phyloP scores from a whole-genome alignment of 139 green algal species.

The Picochlorum sp. region DNA sequence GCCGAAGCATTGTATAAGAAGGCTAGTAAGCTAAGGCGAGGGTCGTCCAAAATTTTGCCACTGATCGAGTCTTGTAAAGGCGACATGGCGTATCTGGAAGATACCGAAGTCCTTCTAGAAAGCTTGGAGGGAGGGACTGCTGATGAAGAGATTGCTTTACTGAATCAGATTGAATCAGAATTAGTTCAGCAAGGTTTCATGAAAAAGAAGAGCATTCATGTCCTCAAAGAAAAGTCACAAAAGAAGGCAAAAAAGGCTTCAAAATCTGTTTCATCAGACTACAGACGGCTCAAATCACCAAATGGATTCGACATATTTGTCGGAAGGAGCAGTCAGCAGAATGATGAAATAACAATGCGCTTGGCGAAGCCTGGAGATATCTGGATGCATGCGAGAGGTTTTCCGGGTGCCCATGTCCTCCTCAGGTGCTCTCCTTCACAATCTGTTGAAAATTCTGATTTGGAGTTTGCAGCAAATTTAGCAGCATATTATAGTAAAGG shows the following conservation, averaged over 20 bases:
- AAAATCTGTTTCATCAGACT: slow-evolving; percentile 15
- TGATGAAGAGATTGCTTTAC: slow-evolving; percentile 11
- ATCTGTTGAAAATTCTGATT: slow-evolving; percentile 26
- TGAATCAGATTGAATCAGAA: slow-evolving; percentile 59
- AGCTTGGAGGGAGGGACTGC: slow-evolving; percentile 19
- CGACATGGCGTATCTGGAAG: slow-evolving; percentile 32
- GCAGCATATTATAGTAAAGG: slow-evolving; percentile 63
- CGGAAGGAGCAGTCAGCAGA: slow-evolving; percentile 78
- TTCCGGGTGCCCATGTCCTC: slow-evolving; percentile 37
- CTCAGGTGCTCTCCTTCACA: not conserved
- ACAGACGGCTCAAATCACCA: slow-evolving; percentile 50
- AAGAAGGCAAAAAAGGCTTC: slow-evolving; percentile 36
- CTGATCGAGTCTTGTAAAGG: slow-evolving; percentile 45
- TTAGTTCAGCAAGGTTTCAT: slow-evolving; percentile 54
- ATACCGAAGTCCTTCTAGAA: slow-evolving; percentile 30
- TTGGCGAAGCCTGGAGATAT: slow-evolving; percentile 58
- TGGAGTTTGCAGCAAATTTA: slow-evolving; percentile 62
- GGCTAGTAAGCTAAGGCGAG: slow-evolving; percentile 56
- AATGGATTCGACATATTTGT: slow-evolving; percentile 56
- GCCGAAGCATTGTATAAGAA: slow-evolving; percentile 59
- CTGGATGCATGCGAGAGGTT: slow-evolving; percentile 77
- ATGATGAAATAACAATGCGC: slow-evolving; percentile 66
- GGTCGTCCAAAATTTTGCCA: slow-evolving; percentile 47
- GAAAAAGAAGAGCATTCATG: slow-evolving; percentile 55
- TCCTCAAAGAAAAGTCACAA: slow-evolving; percentile 52